Evolutionary conservation across 139 green algal genomes (phyloP).

Genomic region (Coelastrella sp.): DNA sequence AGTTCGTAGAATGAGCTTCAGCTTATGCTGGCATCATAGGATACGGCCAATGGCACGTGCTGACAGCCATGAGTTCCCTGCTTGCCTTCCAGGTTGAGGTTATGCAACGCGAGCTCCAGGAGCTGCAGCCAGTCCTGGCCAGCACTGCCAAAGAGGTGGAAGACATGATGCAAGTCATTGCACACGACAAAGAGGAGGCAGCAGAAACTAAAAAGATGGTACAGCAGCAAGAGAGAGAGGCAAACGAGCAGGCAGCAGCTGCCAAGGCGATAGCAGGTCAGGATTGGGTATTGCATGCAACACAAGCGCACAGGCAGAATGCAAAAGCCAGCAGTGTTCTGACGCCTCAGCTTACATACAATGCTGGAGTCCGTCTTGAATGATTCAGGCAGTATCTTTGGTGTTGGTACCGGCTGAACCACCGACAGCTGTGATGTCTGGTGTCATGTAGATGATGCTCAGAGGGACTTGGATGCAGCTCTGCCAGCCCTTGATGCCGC

Average conservation of each 20-base stretch:
- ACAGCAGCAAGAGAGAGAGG: conserved; percentile 76
- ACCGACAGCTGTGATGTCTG: conserved; percentile 77
- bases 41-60: not conserved
- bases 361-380: no score
- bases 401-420: conserved; percentile 63
- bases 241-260: conserved; percentile 71
- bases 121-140: conserved; percentile 84
- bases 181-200: conserved; percentile 82
- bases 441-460: conserved; percentile 68
- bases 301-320: no score
- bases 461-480: conserved; percentile 78
- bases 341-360: no score
- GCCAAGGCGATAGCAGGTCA: conserved; percentile 69
- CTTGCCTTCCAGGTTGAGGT: conserved; percentile 71
- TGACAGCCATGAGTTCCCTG: not conserved
- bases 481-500: conserved; percentile 84
- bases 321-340: no score
- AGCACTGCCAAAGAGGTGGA: conserved; percentile 79
- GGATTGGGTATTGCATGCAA: conserved; percentile 55
- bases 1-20: no score
- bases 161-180: conserved; percentile 69
- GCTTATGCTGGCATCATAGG: no score
- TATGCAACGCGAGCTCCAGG: conserved; percentile 84
- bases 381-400: no score
- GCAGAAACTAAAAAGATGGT: conserved; percentile 49